Evolutionary conservation across 148 eudicot species (phyloP), one percentile per base, ranked within the genome.

Genomic region (Nepenthes mirabilis): DNA sequence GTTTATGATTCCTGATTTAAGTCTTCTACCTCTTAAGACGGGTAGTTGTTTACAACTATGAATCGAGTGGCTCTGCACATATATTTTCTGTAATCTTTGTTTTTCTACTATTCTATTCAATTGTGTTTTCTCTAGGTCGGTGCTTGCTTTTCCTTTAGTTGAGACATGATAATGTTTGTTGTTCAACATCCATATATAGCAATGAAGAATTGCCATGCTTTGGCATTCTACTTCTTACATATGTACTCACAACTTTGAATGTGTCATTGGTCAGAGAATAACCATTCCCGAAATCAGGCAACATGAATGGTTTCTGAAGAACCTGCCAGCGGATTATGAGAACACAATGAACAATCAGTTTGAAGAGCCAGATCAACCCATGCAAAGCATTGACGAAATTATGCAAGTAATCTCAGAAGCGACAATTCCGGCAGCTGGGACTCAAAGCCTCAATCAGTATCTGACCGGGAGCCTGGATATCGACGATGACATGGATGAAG

Each of bases 321-420:
- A 87, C 80, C 87, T 87, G 6, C 95, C 97, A 1, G 74, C 78
- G 12, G 97, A 91, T 60, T 79, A 77, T 48, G 86, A 83, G 52
- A 79, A 63, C 13, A 61, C 55, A 14, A 51, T 53, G 56, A 78
- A 70, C 57, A 75, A 69, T 43, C 82, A 80, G 52, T 81, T 58
- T 37, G 89, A 85, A 62, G 95, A 81, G 70, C 75, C 87, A 8
- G 97, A 91, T 14, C 89, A 91, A 62, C 91, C 91, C 0, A 69
- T 77, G 79, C 97, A 91, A 74, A 83, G 87, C 72, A 67, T 80
- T 50, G 95, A 84, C 36, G 91, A 91, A 63, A 91, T 91, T 36
- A 87, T 91, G 97, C 89, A 81, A 64, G 87, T 91, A 65, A 84
- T 91, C 34, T 74, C 91, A 1, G 97, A 91, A 76, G 97, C 97